phyloP scores from a whole-genome alignment of 2,329 filamentous ascomycete species.

The Neofusicoccum ribis region DNA sequence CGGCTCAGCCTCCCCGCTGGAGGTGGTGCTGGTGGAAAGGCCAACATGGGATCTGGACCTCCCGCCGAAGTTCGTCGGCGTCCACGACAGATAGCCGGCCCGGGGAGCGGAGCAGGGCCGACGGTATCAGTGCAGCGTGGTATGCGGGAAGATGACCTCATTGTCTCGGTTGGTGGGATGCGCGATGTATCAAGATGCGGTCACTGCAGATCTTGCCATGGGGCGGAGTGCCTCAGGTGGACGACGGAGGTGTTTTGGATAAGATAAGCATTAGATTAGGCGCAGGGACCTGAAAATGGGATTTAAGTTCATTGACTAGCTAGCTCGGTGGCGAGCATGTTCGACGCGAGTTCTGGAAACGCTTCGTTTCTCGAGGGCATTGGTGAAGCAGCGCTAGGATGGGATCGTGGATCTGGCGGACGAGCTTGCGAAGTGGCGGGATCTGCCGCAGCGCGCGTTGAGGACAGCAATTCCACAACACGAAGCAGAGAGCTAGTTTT shows the following conservation, averaged over 20 bases:
- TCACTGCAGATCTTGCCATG: constrained; percentile 12
- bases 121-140: not conserved
- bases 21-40: constrained; percentile 86
- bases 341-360: constrained; percentile 6
- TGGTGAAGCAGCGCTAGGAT: constrained; percentile 2
- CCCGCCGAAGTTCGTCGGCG: constrained; percentile 61
- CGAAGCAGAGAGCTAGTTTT: not conserved
- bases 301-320: not conserved
- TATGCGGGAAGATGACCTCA: constrained; percentile 9
- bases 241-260: constrained; percentile 16
- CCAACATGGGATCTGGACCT: constrained; percentile 81
- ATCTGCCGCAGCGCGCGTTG: not conserved
- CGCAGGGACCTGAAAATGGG: not conserved
- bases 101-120: not conserved
- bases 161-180: constrained; percentile 4
- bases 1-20: constrained; percentile 50
- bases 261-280: constrained; percentile 19
- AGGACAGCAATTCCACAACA: constrained; percentile 12
- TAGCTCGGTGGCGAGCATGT: not conserved
- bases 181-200: constrained; percentile 10
- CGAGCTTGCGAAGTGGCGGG: not conserved
- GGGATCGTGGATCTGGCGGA: not conserved
- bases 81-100: constrained; percentile 30
- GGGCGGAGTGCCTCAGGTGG: constrained; percentile 6
- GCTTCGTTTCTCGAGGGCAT: not conserved